These are phyloP conservation scores for Backusella australiensis DNA, from an alignment of 192 early-diverging fungal species.

Conservation along the genomic window DNA sequence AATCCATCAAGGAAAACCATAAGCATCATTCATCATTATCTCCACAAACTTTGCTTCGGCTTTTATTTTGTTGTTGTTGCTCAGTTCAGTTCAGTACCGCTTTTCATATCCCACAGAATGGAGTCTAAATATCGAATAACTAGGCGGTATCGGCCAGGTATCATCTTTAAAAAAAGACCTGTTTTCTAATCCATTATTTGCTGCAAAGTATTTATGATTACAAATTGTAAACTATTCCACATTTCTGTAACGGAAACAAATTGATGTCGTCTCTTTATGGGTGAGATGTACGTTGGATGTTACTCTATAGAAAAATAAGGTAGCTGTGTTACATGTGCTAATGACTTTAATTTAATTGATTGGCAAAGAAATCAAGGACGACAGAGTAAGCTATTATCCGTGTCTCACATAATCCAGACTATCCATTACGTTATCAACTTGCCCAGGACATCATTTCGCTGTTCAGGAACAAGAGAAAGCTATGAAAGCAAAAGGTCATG, in stretches of 20 bases:
- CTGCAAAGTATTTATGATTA: neutral
- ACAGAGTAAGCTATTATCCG: neutral
- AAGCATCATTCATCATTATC: neutral
- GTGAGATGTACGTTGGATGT: neutral
- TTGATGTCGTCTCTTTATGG: neutral
- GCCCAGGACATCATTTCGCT: neutral
- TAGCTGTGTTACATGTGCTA: neutral
- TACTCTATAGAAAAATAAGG: neutral
- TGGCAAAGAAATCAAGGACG: neutral
- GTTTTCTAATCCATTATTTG: neutral
- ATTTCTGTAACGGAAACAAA: neutral
- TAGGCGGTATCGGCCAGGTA: neutral
- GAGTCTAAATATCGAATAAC: neutral
- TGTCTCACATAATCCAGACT: neutral
- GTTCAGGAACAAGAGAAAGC: neutral
- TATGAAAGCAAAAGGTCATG: neutral
- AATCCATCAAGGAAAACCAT: neutral
- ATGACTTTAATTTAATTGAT: conserved; percentile 7
- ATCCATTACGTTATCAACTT: neutral
- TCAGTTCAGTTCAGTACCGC: neutral
- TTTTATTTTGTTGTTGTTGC: neutral
- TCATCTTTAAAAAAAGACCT: neutral
- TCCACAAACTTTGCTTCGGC: neutral
- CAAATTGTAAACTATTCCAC: neutral
- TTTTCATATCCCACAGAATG: neutral